A percentile compares a stretch with the other conserved stretches of the same genome.
Evolutionary conservation across 1,139 yeast species (phyloP).

Genomic region (Sugiyamaella pinicola): DNA sequence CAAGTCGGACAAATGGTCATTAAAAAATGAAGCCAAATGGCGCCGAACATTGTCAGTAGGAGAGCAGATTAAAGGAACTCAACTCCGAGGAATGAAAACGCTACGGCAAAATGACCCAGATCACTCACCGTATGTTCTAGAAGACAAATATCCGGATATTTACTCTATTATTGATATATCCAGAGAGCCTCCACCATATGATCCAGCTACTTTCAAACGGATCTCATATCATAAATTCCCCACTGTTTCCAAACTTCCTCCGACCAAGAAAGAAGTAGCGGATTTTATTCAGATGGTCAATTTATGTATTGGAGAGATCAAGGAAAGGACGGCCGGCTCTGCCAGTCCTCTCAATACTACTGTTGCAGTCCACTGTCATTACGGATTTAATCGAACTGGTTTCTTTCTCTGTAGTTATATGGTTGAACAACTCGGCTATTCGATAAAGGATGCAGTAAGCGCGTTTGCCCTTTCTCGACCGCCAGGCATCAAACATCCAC

Average conservation of each 20-base stretch:
- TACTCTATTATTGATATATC: constrained; percentile 71
- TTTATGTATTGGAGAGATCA: constrained; percentile 45
- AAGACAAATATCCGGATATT: constrained; percentile 52
- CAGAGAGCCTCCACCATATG: constrained; percentile 75
- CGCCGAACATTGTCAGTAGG: constrained; percentile 54
- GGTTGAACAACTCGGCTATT: constrained; percentile 60
- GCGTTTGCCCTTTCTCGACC: constrained; percentile 60
- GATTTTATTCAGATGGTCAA: constrained; percentile 59
- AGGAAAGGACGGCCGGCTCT: constrained; percentile 32
- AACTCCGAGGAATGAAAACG: constrained; percentile 74
- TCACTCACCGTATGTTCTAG: constrained; percentile 63
- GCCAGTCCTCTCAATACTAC: constrained; percentile 28
- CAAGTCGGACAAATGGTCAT: constrained; percentile 75
- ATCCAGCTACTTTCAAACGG: constrained; percentile 56
- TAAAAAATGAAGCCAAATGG: constrained; percentile 78
- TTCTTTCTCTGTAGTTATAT: constrained; percentile 71
- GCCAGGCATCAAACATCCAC: constrained; percentile 80
- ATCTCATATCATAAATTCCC: constrained; percentile 70
- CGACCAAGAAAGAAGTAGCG: constrained; percentile 62
- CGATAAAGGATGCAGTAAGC: constrained; percentile 63
- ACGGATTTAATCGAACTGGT: constrained; percentile 81
- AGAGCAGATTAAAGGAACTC: constrained; percentile 47
- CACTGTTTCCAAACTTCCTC: constrained; percentile 77
- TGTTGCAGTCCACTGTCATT: constrained; percentile 79
- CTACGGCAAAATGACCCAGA: constrained; percentile 61